Evolutionary conservation across 2,329 filamentous ascomycete genomes (phyloP).

Genomic region (Paracoccidioides brasiliensis): DNA sequence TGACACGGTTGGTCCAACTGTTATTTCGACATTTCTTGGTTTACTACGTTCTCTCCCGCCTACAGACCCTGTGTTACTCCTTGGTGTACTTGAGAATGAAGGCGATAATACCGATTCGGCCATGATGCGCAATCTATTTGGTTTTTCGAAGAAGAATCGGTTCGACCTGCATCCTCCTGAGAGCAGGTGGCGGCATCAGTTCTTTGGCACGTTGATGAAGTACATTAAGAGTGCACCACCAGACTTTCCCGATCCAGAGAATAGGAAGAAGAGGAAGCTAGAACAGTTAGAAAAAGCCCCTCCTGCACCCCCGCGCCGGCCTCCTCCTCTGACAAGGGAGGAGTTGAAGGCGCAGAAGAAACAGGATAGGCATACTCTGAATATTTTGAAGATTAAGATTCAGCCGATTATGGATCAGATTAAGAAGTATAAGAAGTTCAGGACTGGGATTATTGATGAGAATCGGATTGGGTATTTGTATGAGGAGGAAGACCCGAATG

Average conservation of each 20-base stretch:
- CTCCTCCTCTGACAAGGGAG: conserved; percentile 54
- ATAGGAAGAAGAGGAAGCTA: conserved; percentile 74
- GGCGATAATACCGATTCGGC: conserved; percentile 45
- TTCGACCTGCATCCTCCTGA: conserved; percentile 57
- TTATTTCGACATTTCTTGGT: conserved; percentile 68
- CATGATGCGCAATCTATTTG: conserved; percentile 64
- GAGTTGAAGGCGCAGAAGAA: conserved; percentile 70
- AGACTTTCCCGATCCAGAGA: conserved; percentile 76
- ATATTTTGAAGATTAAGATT: conserved; percentile 74
- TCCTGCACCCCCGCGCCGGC: conserved; percentile 51
- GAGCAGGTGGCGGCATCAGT: conserved; percentile 53
- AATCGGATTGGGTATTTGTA: conserved; percentile 66
- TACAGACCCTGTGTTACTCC: conserved; percentile 74
- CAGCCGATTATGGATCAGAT: conserved; percentile 97
- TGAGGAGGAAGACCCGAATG: conserved; percentile 63
- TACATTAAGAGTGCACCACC: conserved; percentile 67
- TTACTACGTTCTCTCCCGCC: conserved; percentile 73
- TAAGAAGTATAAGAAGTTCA: conserved; percentile 84
- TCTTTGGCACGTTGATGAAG: conserved; percentile 60
- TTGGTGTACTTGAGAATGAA: conserved; percentile 68
- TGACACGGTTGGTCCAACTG: conserved; percentile 47
- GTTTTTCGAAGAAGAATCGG: conserved; percentile 67
- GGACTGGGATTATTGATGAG: conserved; percentile 64
- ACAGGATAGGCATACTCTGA: conserved; percentile 70
- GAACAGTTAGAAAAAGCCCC: conserved; percentile 65